phyloP scores from a whole-genome alignment of 768 basidiomycete genomes.

The Russula earlei region DNA sequence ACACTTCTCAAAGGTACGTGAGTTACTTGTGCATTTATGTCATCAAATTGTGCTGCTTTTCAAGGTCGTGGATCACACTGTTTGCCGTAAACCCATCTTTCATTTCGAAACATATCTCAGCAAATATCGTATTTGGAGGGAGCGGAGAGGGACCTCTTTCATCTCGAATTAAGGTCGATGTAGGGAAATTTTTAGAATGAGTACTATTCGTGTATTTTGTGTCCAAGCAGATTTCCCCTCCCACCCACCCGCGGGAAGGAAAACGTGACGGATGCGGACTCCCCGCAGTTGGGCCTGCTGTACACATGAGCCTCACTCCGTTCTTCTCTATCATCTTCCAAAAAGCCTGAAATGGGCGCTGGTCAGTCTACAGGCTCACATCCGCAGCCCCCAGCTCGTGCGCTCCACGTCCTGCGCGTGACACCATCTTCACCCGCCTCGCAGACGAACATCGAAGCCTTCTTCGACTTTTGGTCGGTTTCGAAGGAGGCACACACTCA shows the following conservation, averaged over 20 bases:
- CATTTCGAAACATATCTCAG: constrained; percentile 52
- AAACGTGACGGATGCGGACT: neutral
- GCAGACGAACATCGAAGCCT: constrained; percentile 75
- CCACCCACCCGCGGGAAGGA: neutral
- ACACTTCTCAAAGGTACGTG: constrained; percentile 76
- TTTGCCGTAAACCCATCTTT: constrained; percentile 83
- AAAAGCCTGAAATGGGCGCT: constrained; percentile 70
- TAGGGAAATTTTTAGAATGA: constrained; percentile 11
- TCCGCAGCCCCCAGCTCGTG: constrained; percentile 46
- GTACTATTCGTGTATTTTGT: neutral
- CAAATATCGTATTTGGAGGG: constrained; percentile 29
- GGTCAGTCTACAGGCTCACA: constrained; percentile 49
- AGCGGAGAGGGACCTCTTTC: neutral
- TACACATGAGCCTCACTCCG: too few species aligned
- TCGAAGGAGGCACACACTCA: constrained; percentile 57
- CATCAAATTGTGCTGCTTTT: neutral
- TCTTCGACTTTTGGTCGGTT: constrained; percentile 96
- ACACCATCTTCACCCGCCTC: constrained; percentile 86
- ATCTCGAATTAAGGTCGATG: constrained; percentile 13
- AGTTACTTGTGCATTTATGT: constrained; percentile 40
- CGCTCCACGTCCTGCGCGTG: constrained; percentile 82
- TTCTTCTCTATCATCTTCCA: neutral
- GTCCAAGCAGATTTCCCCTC: too few species aligned
- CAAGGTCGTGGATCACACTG: constrained; percentile 64
- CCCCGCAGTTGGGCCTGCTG: too few species aligned